Evolutionary conservation across 345 rosid genomes (phyloP).

Genomic region (Luvunga scandens): DNA sequence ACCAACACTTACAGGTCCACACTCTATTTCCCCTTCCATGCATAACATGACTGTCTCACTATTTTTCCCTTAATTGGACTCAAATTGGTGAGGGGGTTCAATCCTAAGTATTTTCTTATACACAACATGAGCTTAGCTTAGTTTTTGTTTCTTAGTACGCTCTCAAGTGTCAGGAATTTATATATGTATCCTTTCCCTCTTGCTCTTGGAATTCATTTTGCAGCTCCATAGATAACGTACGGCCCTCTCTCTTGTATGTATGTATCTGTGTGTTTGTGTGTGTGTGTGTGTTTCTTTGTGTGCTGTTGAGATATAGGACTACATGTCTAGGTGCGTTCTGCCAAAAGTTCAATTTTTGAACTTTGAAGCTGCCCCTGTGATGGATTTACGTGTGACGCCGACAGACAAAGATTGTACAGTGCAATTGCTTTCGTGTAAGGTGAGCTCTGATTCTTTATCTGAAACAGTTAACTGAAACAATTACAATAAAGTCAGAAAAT

Average conservation of each 20-base stretch:
- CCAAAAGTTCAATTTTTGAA: conserved; percentile 62
- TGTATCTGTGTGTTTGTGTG: neutral
- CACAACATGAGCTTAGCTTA: neutral
- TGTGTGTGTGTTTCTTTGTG: neutral
- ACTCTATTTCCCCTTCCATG: neutral
- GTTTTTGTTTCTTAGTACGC: neutral
- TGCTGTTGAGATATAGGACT: neutral
- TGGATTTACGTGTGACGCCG: conserved; percentile 64
- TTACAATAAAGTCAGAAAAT: neutral
- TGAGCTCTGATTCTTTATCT: conserved; percentile 23
- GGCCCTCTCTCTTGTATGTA: neutral
- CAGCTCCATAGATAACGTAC: neutral
- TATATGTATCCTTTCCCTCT: neutral
- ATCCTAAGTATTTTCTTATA: neutral
- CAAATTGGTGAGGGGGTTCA: no score
- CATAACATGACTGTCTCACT: neutral
- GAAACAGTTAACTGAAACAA: neutral
- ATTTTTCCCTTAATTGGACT: no score
- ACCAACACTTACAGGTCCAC: conserved; percentile 59
- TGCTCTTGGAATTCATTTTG: neutral
- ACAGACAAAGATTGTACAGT: conserved; percentile 60
- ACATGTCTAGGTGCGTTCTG: conserved; percentile 55
- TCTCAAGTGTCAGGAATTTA: neutral
- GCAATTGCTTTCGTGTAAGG: conserved; percentile 85
- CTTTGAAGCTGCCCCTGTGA: conserved; percentile 71